Evolutionary conservation across 306 rosid species (phyloP), one percentile per base, ranked within the genome.

Genomic region (Rubus idaeus): DNA sequence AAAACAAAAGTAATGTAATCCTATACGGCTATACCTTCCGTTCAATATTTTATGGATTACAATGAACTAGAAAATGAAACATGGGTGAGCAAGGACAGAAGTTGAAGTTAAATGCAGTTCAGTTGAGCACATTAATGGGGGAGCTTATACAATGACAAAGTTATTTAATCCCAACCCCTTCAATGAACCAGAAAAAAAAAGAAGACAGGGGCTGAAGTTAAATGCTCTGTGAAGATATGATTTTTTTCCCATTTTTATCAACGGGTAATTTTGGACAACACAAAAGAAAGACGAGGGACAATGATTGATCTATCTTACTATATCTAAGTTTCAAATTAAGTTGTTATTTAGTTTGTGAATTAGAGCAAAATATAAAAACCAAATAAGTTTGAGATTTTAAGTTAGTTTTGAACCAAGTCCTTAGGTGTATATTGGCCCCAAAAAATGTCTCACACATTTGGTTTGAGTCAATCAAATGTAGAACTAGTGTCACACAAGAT

Each of bases 101-200:
- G 69, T 37, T 64, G 69, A 64, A 64, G 68, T 39, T 63, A 6
- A 14, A 63, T 63, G 46, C 68, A 35, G 47, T 16, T 12, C 66
- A 55, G 66, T 60, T 55, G 62, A 72, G 66, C 52, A 55, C 66
- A 72, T 72, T 72, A 42, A 55, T 55, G 76, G 66, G 66, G 66
- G 18, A 10, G 64, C 46, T 52, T 10, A 52, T 18, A 17, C 69
- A 39, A 21, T 5, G 76, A 21, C 66, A 20, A 2, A 50, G 14
- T 7, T 21, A 47, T 26, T 23, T 26, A 69, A 16, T 23, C 40
- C 56, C 57, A 46, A 20, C 57, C 13, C 37, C 6, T 46, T 70
- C 61, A 70, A 35, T 16, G 60, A 14, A 30, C 23, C 42, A 56
- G 23, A 73, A 55, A 23, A 26, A 46, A 10, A 70, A 66, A 42